A percentile compares a stretch with the other conserved stretches of the same genome.
Conservation (phyloP, 2,329 filamentous ascomycete genomes). For the Parastagonospora avenae region DNA sequence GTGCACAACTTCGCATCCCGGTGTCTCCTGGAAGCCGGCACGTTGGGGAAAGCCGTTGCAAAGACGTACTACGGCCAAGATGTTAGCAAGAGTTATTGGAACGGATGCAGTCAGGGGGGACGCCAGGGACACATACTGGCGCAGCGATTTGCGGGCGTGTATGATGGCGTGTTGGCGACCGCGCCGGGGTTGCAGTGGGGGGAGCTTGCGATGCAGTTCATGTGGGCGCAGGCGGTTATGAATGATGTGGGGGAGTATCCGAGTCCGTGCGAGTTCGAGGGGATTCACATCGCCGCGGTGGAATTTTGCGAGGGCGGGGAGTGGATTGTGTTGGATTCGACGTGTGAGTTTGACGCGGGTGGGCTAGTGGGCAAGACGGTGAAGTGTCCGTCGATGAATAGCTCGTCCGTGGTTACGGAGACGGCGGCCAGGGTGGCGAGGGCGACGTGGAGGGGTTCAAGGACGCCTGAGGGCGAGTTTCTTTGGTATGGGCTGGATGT, state of each 20-base stretch:
- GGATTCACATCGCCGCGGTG: conserved; percentile 16
- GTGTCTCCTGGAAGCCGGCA: conserved; percentile 36
- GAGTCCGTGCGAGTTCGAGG: conserved; percentile 26
- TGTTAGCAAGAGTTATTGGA: conserved; percentile 39
- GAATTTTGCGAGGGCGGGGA: conserved; percentile 40
- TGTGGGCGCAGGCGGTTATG: conserved; percentile 35
- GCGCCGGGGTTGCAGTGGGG: conserved; percentile 32
- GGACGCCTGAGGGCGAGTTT: conserved; percentile 9
- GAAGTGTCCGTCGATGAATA: conserved; percentile 6
- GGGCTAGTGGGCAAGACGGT: conserved; percentile 16
- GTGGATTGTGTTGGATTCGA: conserved; percentile 28
- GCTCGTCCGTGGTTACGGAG: conserved; percentile 6
- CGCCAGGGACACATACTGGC: conserved; percentile 26
- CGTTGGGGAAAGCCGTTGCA: conserved; percentile 34
- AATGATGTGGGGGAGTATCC: conserved; percentile 20
- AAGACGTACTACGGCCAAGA: conserved; percentile 34
- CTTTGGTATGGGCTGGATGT: conserved; percentile 18
- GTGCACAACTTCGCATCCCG: conserved; percentile 41
- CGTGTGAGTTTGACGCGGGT: conserved; percentile 28
- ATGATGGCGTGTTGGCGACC: conserved; percentile 34
- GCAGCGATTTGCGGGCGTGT: too few species aligned
- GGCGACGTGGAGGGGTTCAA: conserved; percentile 18
- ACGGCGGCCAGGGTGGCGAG: conserved; percentile 15
- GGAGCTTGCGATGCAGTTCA: conserved; percentile 16
- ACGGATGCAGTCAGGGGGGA: conserved; percentile 24